Conservation (phyloP, 179 eudicot genomes). For the Amaranthus tricolor region DNA sequence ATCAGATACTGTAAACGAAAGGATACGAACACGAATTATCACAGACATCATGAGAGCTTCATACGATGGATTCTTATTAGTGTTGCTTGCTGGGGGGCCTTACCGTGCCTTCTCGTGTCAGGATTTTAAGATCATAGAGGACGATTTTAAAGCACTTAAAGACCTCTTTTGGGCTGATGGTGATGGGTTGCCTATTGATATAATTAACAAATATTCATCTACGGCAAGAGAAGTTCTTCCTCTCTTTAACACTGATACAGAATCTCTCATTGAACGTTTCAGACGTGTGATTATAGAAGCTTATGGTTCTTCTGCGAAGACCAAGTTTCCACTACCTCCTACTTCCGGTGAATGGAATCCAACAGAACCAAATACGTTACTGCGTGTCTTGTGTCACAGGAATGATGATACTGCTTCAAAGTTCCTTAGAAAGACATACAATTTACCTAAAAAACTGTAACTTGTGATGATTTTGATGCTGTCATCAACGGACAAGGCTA, state of each 20-base stretch:
- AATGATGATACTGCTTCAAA: conserved; percentile 82
- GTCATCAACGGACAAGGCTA: background rate
- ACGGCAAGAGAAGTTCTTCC: conserved; percentile 83
- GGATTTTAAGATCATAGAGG: conserved; percentile 77
- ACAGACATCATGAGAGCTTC: conserved; percentile 91
- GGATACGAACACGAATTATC: conserved; percentile 73
- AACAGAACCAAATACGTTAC: conserved; percentile 83
- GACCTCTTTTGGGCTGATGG: conserved; percentile 93
- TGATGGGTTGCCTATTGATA: conserved; percentile 75
- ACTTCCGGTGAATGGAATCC: conserved; percentile 92
- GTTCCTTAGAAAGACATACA: conserved; percentile 82
- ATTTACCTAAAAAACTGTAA: conserved; percentile 81
- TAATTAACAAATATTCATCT: conserved; percentile 66
- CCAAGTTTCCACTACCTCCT: conserved; percentile 84
- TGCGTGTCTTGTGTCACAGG: conserved; percentile 89
- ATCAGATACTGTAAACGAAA: conserved; percentile 69
- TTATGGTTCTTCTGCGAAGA: conserved; percentile 73
- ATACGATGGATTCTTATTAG: conserved; percentile 87
- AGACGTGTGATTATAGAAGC: conserved; percentile 67
- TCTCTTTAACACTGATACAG: conserved; percentile 71
- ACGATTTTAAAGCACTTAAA: conserved; percentile 75
- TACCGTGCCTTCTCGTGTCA: conserved; percentile 63
- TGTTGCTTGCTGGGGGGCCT: conserved; percentile 94
- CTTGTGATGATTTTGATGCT: background rate
- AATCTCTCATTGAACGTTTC: conserved; percentile 69